Evolutionary conservation across 257 asterid species (phyloP).

Genomic region (Gardenia jasminoides): DNA sequence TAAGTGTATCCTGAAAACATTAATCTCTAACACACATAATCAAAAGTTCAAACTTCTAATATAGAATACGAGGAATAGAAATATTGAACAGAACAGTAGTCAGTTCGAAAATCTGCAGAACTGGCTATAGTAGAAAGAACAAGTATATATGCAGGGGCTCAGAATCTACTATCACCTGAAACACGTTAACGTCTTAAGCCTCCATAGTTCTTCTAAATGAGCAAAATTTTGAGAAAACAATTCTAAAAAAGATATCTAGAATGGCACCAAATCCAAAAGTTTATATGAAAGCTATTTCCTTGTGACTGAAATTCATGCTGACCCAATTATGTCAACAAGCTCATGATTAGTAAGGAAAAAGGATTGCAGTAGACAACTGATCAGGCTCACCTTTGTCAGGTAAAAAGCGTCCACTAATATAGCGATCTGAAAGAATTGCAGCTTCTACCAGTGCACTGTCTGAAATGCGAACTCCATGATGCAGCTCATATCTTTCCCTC

Average conservation of each 20-base stretch:
- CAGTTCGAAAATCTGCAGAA: background rate
- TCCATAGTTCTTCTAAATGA: background rate
- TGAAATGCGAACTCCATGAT: slow-evolving; percentile 89
- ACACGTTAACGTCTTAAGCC: background rate
- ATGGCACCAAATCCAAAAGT: background rate
- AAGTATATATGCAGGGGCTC: too few relatives aligned
- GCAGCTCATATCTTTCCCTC: slow-evolving; percentile 91
- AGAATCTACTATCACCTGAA: background rate
- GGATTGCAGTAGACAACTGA: slow-evolving; percentile 12
- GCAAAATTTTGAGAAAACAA: background rate
- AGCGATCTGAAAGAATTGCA: slow-evolving; percentile 79
- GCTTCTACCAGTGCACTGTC: slow-evolving; percentile 92
- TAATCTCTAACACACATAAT: background rate
- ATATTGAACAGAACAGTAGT: background rate
- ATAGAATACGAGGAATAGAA: background rate
- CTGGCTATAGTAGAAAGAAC: too few relatives aligned
- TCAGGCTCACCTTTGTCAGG: slow-evolving; percentile 69
- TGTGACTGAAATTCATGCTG: background rate
- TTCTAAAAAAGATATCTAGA: background rate
- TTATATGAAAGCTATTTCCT: background rate
- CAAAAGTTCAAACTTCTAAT: background rate
- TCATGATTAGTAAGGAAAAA: background rate
- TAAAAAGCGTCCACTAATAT: slow-evolving; percentile 81
- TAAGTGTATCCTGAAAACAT: background rate
- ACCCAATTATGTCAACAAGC: background rate